These are phyloP conservation scores for Chalciporus piperatus DNA, from an alignment of 768 basidiomycete genomes.

Conservation along the genomic window DNA sequence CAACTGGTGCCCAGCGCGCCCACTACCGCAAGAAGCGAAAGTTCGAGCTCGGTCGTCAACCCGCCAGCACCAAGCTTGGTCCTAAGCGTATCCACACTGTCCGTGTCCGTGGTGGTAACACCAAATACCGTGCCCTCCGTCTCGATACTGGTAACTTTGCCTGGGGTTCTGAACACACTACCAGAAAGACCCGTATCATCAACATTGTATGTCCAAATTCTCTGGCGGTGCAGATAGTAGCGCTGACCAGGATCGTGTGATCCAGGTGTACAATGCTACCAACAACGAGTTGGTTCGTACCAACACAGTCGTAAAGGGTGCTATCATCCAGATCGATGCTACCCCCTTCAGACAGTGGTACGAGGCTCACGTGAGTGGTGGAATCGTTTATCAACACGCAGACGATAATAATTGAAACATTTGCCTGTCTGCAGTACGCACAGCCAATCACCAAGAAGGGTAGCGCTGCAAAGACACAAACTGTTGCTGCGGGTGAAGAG, in stretches of 20 bases:
- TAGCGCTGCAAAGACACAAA: conserved; percentile 46
- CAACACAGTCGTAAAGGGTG: conserved; percentile 97
- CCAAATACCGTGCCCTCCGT: conserved; percentile 94
- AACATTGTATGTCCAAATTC: conserved; percentile 69
- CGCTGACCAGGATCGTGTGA: conserved; percentile 4
- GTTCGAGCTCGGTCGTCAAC: conserved; percentile 98
- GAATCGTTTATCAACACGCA: background rate
- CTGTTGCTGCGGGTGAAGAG: conserved; percentile 42
- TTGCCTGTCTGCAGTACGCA: conserved; percentile 64
- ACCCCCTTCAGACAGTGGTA: conserved; percentile 99
- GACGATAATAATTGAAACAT: background rate
- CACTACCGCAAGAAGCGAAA: conserved; percentile 99
- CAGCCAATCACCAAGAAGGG: conserved; percentile 92
- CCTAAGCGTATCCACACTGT: conserved; percentile 94
- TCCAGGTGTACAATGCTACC: conserved; percentile 94
- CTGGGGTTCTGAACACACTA: conserved; percentile 94
- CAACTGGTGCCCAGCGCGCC: conserved; percentile 87
- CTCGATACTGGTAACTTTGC: conserved; percentile 98
- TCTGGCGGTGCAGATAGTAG: background rate
- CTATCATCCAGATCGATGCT: conserved; percentile 97
- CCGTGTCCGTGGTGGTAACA: conserved; percentile 92
- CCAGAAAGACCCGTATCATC: conserved; percentile 94
- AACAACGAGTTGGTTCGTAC: conserved; percentile 99
- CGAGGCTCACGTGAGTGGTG: conserved; percentile 83
- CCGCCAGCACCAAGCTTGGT: conserved; percentile 96